Evolutionary conservation across 2,329 filamentous ascomycete species (phyloP), one percentile per base, ranked within the genome.

Genomic region (Sordariomycetes sp.): DNA sequence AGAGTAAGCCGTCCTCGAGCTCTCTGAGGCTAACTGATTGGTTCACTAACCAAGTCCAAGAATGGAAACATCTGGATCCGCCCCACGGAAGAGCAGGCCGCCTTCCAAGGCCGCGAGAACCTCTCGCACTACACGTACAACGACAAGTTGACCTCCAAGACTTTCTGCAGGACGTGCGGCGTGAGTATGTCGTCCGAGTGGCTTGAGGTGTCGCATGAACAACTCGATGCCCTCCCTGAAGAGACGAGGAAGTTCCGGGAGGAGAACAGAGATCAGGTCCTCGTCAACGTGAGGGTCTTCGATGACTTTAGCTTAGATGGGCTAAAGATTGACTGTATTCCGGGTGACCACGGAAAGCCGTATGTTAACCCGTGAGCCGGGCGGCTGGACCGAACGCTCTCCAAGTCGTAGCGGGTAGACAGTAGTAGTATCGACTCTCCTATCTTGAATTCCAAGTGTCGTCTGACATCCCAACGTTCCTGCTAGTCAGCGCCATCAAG

Each of bases 161-260:
- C 63, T 1, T 80, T 80, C 60, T 80, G 77, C 68, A 71, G 70
- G 61, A 69, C 57, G 12, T 80, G 77, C 61, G 76, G 75, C 58
- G 69, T 78, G 22, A 62, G 65, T n/a, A 24, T 80, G 48, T 66
- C 65, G 52, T 74, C 73, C 59, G 58, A 64, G 10, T 28, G 56
- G 2, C 62, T 60, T 10, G 50, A 64, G 1, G 24, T 70, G 20
- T 66, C 67, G 1, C 68, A 70, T 10, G 74, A 72, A n/a, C 61
- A 70, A 54, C 10, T 70, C 13, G 69, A 67, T 3, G 61, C 62
- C 13, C 56, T 76, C 59, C 59, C 68, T 0, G 60, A 59, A 0
- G 45, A 39, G 17, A 28, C n/a, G 22, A 50, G 54, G 54, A 20
- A 22, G 45, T 56, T 52, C n/a, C 17, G 39, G 3, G 39, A 45